Evolutionary conservation across 768 basidiomycete species (phyloP).

Genomic region (Terana coerulea): DNA sequence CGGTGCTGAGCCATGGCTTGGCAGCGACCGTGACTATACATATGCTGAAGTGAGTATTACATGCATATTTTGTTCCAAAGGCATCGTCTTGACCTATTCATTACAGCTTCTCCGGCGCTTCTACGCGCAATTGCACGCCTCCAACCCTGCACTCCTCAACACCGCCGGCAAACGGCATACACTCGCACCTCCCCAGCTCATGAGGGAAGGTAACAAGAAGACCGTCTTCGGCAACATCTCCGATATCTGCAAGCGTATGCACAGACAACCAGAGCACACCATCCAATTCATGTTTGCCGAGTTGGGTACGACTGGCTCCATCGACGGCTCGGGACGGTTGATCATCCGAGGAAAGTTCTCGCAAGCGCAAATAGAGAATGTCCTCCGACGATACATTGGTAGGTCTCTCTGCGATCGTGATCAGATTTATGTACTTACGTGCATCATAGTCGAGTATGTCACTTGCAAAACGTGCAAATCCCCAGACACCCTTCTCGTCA

Average conservation of each 20-base stretch:
- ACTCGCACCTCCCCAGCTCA: slow-evolving; percentile 91
- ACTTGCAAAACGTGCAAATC: slow-evolving; percentile 99
- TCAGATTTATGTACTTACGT: not conserved
- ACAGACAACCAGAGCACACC: slow-evolving; percentile 95
- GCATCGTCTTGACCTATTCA: not conserved
- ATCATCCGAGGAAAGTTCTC: slow-evolving; percentile 98
- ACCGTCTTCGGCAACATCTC: slow-evolving; percentile 94
- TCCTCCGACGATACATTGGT: slow-evolving; percentile 95
- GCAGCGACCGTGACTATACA: slow-evolving; percentile 92
- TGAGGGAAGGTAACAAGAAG: slow-evolving; percentile 96
- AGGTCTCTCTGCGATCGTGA: slow-evolving; percentile 26
- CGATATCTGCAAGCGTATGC: slow-evolving; percentile 99
- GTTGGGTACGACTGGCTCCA: slow-evolving; percentile 95
- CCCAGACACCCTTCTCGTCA: slow-evolving; percentile 91
- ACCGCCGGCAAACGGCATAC: slow-evolving; percentile 93
- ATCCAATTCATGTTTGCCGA: slow-evolving; percentile 97
- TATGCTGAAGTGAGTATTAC: slow-evolving; percentile 72
- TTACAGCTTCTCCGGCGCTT: slow-evolving; percentile 86
- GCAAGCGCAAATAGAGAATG: slow-evolving; percentile 97
- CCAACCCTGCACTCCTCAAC: slow-evolving; percentile 86
- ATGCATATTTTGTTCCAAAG: not conserved
- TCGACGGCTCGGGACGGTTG: slow-evolving; percentile 87
- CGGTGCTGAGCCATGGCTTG: slow-evolving; percentile 86
- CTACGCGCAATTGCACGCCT: slow-evolving; percentile 85
- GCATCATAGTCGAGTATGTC: slow-evolving; percentile 85